Percentiles rank a stretch among this genome's conserved stretches.
Conservation (phyloP, 2,329 filamentous ascomycete species). For the Blumeriella jaapii region DNA sequence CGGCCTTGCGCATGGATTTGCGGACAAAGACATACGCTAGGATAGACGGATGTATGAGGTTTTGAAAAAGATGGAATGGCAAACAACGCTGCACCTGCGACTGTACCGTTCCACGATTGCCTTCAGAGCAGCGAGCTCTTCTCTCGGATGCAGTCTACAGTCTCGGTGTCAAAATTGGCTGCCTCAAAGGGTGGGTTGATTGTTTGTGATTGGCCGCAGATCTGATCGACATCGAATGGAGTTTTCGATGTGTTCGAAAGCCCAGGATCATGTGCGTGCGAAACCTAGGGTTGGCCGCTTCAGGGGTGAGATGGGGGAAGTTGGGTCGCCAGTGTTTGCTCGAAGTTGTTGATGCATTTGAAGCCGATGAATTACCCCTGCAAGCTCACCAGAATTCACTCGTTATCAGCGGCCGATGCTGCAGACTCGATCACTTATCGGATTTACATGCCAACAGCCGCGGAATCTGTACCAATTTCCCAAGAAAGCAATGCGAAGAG, state of each 20-base stretch:
- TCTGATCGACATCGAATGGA: too few species aligned
- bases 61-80: constrained; percentile 1
- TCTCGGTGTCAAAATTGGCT: too few species aligned
- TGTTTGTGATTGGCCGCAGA: background rate
- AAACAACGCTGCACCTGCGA: background rate
- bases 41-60: constrained; percentile 10
- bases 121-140: too few species aligned
- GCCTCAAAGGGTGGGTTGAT: too few species aligned
- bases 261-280: background rate
- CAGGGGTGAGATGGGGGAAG: too few species aligned
- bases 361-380: background rate
- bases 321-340: constrained; percentile 3
- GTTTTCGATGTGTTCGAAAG: too few species aligned
- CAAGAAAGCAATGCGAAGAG: background rate
- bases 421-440: constrained; percentile 4
- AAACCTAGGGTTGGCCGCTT: too few species aligned
- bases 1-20: constrained; percentile 11
- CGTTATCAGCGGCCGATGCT: constrained; percentile 4
- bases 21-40: constrained; percentile 25
- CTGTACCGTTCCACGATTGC: too few species aligned
- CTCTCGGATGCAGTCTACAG: too few species aligned
- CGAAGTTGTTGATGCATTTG: background rate
- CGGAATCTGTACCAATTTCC: constrained; percentile 1
- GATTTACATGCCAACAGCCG: constrained; percentile 1
- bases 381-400: background rate